Base-by-base conservation (phyloP, 73 alveolate genomes). In the Urostyla sp. region DNA sequence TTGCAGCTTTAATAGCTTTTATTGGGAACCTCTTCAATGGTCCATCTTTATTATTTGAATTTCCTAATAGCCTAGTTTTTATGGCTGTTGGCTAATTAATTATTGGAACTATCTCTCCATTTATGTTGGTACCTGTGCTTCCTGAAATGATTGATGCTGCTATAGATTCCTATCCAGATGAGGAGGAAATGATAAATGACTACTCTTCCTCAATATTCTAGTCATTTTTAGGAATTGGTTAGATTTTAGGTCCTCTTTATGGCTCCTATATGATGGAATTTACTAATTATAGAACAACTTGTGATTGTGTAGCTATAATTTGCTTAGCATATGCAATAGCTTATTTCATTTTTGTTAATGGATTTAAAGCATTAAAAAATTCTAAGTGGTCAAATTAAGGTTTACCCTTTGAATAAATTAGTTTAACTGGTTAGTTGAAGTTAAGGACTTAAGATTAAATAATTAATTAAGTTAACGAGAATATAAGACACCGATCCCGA, bases 141-240 rank as follows among this genome's bases (percentile, higher is more conserved):
- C 88, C 88, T 8, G 88, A 76, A 34, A 76, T 76, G 88, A 76
- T 52, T 38, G 57, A 59, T 18, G 21, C 80, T 13, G 88, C 45
- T 1, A 57, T 26, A 5, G 50, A 37, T 2, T n/a, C 16, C 24
- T 59, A 60, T 23, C 78, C 72, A 7, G 72, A 55, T 27, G 24
- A 55, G 46, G 72, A 55, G 31, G 5, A 27, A 10, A 6, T 27
- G 27, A n/a, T 55, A 21, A 55, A 55, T 55, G 72, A 55, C 31
- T 55, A 27, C 10, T 55, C 72, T 6, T 13, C 72, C 8, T 40
- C 72, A 7, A 26, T 55, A 13, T 55, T 55, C 20, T 27, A 55
- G 15, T 55, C 49, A 16, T 55, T 55, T 46, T 21, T 55, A 23
- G 72, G 72, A 6, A 55, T 55, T 23, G 72, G 72, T 7, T 23